A percentile compares a stretch with the other conserved stretches of the same genome.
phyloP scores from a whole-genome alignment of 306 rosid species.

The Ormosia emarginata region DNA sequence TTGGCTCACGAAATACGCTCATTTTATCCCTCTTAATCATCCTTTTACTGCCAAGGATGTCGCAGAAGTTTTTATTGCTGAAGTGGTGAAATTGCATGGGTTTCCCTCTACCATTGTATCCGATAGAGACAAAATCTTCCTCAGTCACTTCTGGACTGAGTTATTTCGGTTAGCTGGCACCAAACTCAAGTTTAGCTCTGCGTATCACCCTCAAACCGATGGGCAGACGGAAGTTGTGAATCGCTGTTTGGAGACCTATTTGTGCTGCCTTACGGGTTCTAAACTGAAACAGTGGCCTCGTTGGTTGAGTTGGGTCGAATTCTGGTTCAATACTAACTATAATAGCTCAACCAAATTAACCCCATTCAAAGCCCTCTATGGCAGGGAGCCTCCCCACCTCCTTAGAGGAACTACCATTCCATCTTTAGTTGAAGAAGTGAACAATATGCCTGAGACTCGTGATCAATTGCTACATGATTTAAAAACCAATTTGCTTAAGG shows the following conservation, averaged over 20 bases:
- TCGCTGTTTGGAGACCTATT: background rate
- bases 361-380: background rate
- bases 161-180: background rate
- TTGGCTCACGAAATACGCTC: no score
- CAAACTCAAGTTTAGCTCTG: background rate
- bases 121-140: background rate
- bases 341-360: no score
- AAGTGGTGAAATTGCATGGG: background rate
- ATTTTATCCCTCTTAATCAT: background rate
- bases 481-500: no score
- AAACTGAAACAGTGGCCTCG: background rate
- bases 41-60: background rate
- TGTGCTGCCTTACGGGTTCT: background rate
- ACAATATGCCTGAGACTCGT: no score
- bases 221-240: background rate
- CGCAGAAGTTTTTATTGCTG: background rate
- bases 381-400: no score
- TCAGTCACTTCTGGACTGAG: background rate
- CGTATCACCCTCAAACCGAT: background rate
- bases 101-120: background rate
- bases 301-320: background rate
- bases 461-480: no score
- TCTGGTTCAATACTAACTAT: background rate
- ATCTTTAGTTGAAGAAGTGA: no score
- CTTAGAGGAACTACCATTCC: no score